Evolutionary conservation across 2,329 filamentous ascomycete genomes (phyloP).

Genomic region (Xylariaceae sp.): DNA sequence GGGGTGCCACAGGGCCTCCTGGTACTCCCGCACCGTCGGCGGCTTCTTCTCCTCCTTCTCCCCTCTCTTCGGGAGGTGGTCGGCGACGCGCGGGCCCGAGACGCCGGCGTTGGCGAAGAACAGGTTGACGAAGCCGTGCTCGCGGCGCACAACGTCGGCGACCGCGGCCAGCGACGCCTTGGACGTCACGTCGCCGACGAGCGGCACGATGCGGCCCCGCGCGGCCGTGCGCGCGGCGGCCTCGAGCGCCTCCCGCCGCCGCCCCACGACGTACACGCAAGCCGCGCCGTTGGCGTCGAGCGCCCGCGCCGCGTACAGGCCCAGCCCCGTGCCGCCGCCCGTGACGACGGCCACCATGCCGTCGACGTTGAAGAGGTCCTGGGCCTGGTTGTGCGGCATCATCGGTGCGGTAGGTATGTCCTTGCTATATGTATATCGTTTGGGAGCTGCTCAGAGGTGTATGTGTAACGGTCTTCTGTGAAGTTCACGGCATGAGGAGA

Average conservation of each 20-base stretch:
- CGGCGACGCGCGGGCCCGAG: slow-evolving; percentile 22
- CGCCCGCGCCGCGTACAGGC: slow-evolving; percentile 11
- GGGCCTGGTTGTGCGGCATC: neutral
- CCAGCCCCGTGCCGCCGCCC: slow-evolving; percentile 12
- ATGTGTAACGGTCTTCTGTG: too few species aligned
- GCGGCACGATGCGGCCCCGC: slow-evolving; percentile 18
- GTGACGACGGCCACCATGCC: slow-evolving; percentile 13
- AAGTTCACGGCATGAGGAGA: too few species aligned
- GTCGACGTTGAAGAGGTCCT: slow-evolving; percentile 10
- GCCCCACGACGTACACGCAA: slow-evolving; percentile 45
- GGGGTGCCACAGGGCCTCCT: slow-evolving; percentile 30
- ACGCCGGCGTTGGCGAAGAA: slow-evolving; percentile 10
- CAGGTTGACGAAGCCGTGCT: slow-evolving; percentile 42
- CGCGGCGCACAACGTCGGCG: slow-evolving; percentile 44
- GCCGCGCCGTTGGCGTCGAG: slow-evolving; percentile 37
- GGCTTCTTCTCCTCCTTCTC: slow-evolving; percentile 48
- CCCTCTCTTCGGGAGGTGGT: slow-evolving; percentile 30
- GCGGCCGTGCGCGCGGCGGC: slow-evolving; percentile 4
- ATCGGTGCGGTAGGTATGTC: too few species aligned
- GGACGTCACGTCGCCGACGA: slow-evolving; percentile 34
- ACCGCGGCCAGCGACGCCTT: slow-evolving; percentile 49
- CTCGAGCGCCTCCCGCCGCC: slow-evolving; percentile 27
- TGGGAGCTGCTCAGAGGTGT: neutral
- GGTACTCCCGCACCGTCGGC: slow-evolving; percentile 29
- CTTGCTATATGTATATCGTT: neutral